Base-by-base conservation (phyloP, 352 stramenopile genomes). In the Phytophthora foliorum region DNA sequence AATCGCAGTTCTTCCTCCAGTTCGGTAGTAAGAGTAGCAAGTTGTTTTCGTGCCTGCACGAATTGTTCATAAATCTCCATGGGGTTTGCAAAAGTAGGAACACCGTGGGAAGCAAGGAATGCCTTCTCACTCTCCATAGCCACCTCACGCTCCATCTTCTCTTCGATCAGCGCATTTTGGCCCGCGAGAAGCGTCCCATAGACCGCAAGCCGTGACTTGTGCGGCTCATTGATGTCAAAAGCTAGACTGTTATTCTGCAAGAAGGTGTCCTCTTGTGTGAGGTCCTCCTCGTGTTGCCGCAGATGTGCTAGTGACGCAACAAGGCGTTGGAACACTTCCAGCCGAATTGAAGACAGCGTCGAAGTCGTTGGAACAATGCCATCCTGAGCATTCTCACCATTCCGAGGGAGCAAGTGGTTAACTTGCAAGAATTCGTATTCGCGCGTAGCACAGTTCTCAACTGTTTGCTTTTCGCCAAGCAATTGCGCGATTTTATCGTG, bases 71-170 rank as follows among this genome's bases (percentile, higher is more conserved):
- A 61, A 5, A 82, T 41, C 2, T 57, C 57, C 49, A 74, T 68
- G 0, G 63, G 57, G 52, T 13, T 66, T 2, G 53, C 64, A 34
- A 78, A 62, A 3, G 22, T 8, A 17, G 80, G 42, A 10, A 57
- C 57, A n/a, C 50, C 66, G 25, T 89, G 55, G 5, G 57, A 56
- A 48, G 72, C 63, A 0, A 86, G 54, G n/a, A 74, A 78, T 6
- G 58, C 70, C 9, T 63, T 70, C 49, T 87, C 75, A 22, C 67
- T 69, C 34, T 67, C 72, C 2, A 73, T 14, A 17, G 69, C 57
- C 7, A 88, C 46, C 36, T 92, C 78, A 0, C 80, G 70, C 63
- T 88, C 67, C 68, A 89, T 74, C 50, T 86, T 87, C 48, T 90
- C 84, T 14, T 92, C 84, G 6, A 88, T 86, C 31, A 90, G 54